Evolutionary conservation across 2,329 filamentous ascomycete genomes (phyloP).

Genomic region (Myriosclerotinia scirpicola): DNA sequence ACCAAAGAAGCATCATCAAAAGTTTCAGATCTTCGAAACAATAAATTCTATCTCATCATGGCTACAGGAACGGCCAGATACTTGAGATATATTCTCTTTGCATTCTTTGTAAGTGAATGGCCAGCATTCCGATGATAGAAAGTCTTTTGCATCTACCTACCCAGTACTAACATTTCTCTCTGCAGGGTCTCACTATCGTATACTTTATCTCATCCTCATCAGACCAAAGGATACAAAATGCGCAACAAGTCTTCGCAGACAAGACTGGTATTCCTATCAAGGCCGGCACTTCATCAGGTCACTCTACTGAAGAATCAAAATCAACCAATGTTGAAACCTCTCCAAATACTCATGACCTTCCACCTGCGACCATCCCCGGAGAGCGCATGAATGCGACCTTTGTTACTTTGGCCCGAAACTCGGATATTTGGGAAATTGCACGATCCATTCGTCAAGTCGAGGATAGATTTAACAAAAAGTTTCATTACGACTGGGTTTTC

Average conservation of each 20-base stretch:
- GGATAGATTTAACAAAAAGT: conserved; percentile 96
- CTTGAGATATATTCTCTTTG: conserved; percentile 75
- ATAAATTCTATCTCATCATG: conserved; percentile 31
- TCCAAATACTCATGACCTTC: conserved; percentile 41
- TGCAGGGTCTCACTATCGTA: conserved; percentile 66
- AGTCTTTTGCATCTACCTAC: conserved; percentile 4
- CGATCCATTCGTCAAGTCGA: conserved; percentile 95
- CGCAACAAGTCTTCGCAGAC: conserved; percentile 34
- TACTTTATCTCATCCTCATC: conserved; percentile 76
- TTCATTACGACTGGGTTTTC: conserved; percentile 99
- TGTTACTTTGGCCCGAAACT: conserved; percentile 90
- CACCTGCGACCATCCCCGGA: conserved; percentile 55
- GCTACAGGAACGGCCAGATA: conserved; percentile 57
- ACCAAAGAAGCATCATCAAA: conserved; percentile 10
- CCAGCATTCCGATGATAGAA: not conserved
- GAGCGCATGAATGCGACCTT: conserved; percentile 95
- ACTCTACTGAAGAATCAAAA: conserved; percentile 30
- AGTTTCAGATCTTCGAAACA: not conserved
- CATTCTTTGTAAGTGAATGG: conserved; percentile 68
- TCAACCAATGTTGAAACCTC: conserved; percentile 29
- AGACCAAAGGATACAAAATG: conserved; percentile 42
- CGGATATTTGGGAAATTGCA: conserved; percentile 94
- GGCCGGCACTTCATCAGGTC: conserved; percentile 28
- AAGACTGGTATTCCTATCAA: conserved; percentile 34
- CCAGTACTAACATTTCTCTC: not conserved